Evolutionary conservation across 2,329 filamentous ascomycete species (phyloP).

Genomic region (Penicillium expansum): DNA sequence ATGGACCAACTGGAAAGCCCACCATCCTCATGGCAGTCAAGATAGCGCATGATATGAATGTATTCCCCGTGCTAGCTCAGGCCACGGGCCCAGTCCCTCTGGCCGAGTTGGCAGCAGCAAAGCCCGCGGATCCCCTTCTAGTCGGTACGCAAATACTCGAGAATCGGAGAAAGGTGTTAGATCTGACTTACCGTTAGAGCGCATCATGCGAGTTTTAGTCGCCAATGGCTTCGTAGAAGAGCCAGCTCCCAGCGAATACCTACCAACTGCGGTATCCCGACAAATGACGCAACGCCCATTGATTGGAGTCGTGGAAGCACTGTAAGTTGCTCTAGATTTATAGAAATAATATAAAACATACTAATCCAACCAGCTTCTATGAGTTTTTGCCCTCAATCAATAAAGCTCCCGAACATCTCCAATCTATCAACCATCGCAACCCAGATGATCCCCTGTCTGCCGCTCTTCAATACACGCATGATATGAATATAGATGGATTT

Average conservation of each 20-base stretch:
- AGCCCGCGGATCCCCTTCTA: slow-evolving; percentile 23
- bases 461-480: slow-evolving; percentile 15
- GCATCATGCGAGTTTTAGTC: slow-evolving; percentile 24
- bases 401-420: slow-evolving; percentile 19
- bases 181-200: slow-evolving; percentile 11
- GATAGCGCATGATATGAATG: slow-evolving; percentile 17
- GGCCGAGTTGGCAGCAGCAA: slow-evolving; percentile 18
- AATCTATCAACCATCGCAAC: slow-evolving; percentile 13
- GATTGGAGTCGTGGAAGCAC: slow-evolving; percentile 15
- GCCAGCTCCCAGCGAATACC: slow-evolving; percentile 5
- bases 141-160: slow-evolving; percentile 19
- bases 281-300: slow-evolving; percentile 19
- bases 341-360: too few relatives aligned
- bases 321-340: slow-evolving; percentile 17
- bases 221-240: slow-evolving; percentile 18
- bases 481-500: background rate
- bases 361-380: too few relatives aligned
- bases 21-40: slow-evolving; percentile 23
- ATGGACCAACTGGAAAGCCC: too few relatives aligned
- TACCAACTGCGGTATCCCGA: slow-evolving; percentile 15
- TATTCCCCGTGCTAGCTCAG: slow-evolving; percentile 19
- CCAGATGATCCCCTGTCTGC: slow-evolving; percentile 15
- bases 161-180: background rate
- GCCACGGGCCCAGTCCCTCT: slow-evolving; percentile 13
- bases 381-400: slow-evolving; percentile 21